Conservation (phyloP, 768 basidiomycete species). For the Boletus bicolor region DNA sequence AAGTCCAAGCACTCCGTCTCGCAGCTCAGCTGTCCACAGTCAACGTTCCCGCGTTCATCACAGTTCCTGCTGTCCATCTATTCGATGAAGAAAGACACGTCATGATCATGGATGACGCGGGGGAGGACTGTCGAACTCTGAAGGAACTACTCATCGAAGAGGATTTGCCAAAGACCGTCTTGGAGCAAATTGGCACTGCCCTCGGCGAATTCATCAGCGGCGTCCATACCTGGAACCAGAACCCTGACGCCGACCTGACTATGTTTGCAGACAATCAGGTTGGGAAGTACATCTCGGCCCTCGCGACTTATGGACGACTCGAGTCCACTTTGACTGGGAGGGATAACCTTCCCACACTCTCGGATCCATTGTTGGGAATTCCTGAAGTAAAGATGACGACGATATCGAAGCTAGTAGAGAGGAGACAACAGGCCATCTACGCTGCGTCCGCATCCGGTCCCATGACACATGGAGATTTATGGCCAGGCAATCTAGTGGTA, state of each 20-base stretch:
- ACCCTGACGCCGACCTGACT: constrained; percentile 27
- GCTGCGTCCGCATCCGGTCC: constrained; percentile 28
- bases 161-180: constrained; percentile 27
- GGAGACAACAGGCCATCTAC: constrained; percentile 30
- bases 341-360: constrained; percentile 34
- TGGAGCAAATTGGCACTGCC: constrained; percentile 45
- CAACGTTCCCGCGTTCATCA: constrained; percentile 38
- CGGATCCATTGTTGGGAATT: constrained; percentile 42
- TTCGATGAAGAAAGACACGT: constrained; percentile 49
- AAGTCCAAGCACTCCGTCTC: constrained; percentile 49
- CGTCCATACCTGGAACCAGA: constrained; percentile 49
- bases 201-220: constrained; percentile 54
- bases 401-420: constrained; percentile 33
- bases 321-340: constrained; percentile 36
- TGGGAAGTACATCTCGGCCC: constrained; percentile 41
- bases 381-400: constrained; percentile 33
- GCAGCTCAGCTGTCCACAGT: constrained; percentile 34
- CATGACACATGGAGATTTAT: constrained; percentile 57
- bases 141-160: constrained; percentile 41
- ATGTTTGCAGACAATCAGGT: constrained; percentile 40
- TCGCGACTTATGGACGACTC: constrained; percentile 44
- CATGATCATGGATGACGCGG: constrained; percentile 64
- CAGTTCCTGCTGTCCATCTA: constrained; percentile 46
- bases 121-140: constrained; percentile 35
- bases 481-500: constrained; percentile 69